phyloP scores from a whole-genome alignment of 345 rosid genomes.

The Syzygium oleosum region DNA sequence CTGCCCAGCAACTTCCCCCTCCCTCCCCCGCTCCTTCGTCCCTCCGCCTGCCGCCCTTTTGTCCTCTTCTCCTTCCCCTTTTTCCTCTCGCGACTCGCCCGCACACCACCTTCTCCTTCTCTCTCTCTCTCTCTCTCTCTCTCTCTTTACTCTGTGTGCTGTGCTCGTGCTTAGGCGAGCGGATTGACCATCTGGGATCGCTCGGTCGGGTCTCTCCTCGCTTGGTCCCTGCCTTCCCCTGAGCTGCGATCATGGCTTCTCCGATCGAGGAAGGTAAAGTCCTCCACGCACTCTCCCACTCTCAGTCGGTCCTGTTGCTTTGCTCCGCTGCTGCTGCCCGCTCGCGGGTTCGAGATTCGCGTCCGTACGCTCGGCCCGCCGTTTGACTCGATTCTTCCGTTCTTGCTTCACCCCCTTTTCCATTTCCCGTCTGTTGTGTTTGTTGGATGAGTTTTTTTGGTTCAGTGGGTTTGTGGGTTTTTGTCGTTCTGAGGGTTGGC shows the following conservation, averaged over 20 bases:
- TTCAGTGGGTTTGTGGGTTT: not conserved
- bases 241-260: not conserved
- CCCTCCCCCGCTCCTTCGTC: not conserved
- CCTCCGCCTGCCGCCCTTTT: too few species aligned
- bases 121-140: not conserved
- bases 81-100: not conserved
- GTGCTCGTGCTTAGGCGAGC: not conserved
- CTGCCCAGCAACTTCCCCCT: not conserved
- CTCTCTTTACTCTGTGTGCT: not conserved
- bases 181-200: not conserved
- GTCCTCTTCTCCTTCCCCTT: not conserved
- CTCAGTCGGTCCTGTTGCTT: too few species aligned
- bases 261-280: not conserved
- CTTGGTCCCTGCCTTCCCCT: not conserved
- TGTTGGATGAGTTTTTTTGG: not conserved
- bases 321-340: not conserved
- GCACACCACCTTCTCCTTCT: not conserved
- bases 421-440: not conserved
- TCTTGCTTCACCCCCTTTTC: not conserved
- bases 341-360: not conserved
- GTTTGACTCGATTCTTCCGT: not conserved
- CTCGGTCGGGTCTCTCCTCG: not conserved
- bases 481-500: not conserved
- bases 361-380: not conserved
- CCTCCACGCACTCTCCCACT: not conserved